Evolutionary conservation across 352 stramenopile genomes (phyloP).

Genomic region (Phytophthora brassicae): DNA sequence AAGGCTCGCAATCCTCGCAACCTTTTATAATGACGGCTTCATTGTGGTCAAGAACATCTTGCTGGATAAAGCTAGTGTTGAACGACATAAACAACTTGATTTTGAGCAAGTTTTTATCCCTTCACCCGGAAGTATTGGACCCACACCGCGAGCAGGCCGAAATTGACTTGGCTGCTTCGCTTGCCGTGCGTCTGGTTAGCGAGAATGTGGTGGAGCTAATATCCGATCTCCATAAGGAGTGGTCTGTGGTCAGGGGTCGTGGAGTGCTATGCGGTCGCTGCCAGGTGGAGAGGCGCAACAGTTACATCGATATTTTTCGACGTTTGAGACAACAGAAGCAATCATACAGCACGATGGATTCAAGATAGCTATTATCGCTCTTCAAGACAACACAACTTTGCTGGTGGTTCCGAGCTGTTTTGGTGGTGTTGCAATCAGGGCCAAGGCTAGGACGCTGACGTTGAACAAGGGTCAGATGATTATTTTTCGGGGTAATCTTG

Average conservation of each 20-base stretch:
- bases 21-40: too few species aligned
- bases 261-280: background rate
- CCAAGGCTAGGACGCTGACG: background rate
- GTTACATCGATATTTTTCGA: background rate
- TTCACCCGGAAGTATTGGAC: slow-evolving; percentile 3
- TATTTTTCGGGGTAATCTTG: background rate
- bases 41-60: too few species aligned
- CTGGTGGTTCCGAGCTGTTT: background rate
- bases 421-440: background rate
- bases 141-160: background rate
- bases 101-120: too few species aligned
- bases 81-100: too few species aligned
- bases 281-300: background rate
- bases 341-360: background rate
- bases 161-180: background rate
- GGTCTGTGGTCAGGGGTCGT: background rate
- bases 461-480: background rate
- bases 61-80: too few species aligned
- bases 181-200: background rate
- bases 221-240: background rate
- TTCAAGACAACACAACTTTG: background rate
- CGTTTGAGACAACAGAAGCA: background rate
- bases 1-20: too few species aligned
- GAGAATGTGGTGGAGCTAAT: background rate
- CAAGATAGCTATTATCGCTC: background rate